Base-by-base conservation (phyloP, 306 rosid species). In the Senna siamea region DNA sequence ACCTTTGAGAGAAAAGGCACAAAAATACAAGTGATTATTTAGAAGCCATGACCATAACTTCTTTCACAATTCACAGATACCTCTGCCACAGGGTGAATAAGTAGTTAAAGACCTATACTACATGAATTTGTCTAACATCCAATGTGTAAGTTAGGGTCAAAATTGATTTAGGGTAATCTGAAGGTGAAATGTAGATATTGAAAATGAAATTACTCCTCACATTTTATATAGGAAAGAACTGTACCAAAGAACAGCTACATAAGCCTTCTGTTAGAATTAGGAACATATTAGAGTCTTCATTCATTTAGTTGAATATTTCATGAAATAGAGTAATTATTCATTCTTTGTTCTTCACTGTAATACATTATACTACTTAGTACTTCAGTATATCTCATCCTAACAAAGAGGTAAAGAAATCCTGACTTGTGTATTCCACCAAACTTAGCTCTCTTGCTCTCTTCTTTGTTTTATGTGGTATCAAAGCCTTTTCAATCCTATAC, bases 1-100 rank as follows among this genome's bases (percentile, higher is more conserved):
- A 94, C 99, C 99, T 94, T 69, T 4, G 22, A n/a, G 32, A 80
- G 73, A 73, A 56, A 18, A 76, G 59, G 47, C 32, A 73, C 70
- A 52, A 7, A 7, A 2, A 9, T 23, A 43, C 3, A 41, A 22
- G 53, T 43, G 13, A 22, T 30, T 22, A 65, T 30, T 32, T 30
- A 32, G 10, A 56, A 23, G 15, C 34, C 4, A 28, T 1, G 2
- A 23, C 12, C 17, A 56, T 26, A 9, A 7, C 15, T 56, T 5
- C 37, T 55, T 22, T 55, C 11, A 28, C 63, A 11, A 10, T 66
- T 51, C 1, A 37, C 40, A 37, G 40, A 4, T 37, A n/a, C 23
- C 19, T 5, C 14, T 3, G 19, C 48, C 7, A 40, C 71, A 43
- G 3, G 10, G 6, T 6, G 56, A 28, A 65, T 43, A 13, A 2